Percentiles rank a stretch among this genome's conserved stretches.
These are phyloP conservation scores for Yueomyces sp. DNA, from an alignment of 805 yeast species.

Conservation along the genomic window DNA sequence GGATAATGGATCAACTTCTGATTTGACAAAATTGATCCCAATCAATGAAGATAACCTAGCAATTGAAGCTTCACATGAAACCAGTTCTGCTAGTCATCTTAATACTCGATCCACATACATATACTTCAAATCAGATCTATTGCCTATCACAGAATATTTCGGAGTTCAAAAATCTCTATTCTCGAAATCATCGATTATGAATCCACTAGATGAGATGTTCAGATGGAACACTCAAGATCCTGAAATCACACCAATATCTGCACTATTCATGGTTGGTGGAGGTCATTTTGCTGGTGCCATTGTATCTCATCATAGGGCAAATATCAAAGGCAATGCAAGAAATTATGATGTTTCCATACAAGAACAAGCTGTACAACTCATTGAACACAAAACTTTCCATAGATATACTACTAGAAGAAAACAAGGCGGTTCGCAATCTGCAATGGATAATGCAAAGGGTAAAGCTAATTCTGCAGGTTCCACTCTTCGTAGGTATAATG, in stretches of 20 bases:
- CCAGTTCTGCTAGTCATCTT: conserved; percentile 28
- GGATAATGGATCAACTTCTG: conserved; percentile 9
- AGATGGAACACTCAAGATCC: conserved; percentile 23
- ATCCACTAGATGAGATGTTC: conserved; percentile 39
- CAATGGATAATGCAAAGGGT: conserved; percentile 84
- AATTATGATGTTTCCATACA: conserved; percentile 34
- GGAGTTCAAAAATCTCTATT: conserved; percentile 60
- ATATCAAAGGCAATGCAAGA: conserved; percentile 42
- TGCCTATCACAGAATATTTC: conserved; percentile 37
- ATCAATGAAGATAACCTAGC: conserved; percentile 14
- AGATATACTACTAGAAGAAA: conserved; percentile 92
- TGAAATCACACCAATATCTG: conserved; percentile 35
- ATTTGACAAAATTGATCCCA: conserved; percentile 4
- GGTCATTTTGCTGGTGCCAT: conserved; percentile 98
- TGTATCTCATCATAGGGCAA: conserved; percentile 52
- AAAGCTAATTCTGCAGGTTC: conserved; percentile 97
- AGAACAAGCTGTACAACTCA: conserved; percentile 49
- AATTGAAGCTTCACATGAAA: conserved; percentile 5
- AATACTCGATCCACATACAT: conserved; percentile 63
- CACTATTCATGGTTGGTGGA: conserved; percentile 88
- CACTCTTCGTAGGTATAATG: conserved; percentile 76
- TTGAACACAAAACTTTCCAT: conserved; percentile 79
- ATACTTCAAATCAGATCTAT: conserved; percentile 35
- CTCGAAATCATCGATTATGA: conserved; percentile 26
- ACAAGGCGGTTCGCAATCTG: conserved; percentile 95